Conservation (phyloP, 352 stramenopile species). For the Thraustotheca clavata region DNA sequence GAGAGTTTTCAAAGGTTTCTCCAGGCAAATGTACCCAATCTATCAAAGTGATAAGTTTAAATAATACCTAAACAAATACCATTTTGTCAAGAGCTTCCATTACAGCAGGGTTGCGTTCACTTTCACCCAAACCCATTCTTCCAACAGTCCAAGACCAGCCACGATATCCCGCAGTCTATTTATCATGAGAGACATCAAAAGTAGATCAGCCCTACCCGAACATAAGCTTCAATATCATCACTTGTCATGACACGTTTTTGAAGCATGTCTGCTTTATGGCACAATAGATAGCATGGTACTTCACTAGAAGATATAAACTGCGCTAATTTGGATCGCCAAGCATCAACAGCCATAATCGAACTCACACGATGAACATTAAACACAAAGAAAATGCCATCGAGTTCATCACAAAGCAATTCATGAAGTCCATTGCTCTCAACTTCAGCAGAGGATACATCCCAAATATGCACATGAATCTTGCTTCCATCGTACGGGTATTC, state of each 20-base stretch:
- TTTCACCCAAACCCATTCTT: constrained; percentile 64
- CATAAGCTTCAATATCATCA: constrained; percentile 76
- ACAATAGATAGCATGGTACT: constrained; percentile 68
- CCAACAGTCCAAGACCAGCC: constrained; percentile 84
- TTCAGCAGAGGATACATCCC: constrained; percentile 71
- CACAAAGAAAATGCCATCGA: constrained; percentile 83
- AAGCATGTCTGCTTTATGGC: constrained; percentile 74
- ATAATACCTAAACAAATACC: constrained; percentile 27
- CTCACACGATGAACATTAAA: constrained; percentile 84
- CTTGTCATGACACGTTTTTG: constrained; percentile 83
- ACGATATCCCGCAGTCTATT: constrained; percentile 51
- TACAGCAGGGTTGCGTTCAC: constrained; percentile 68
- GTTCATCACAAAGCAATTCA: constrained; percentile 57
- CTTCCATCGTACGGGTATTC: constrained; percentile 28
- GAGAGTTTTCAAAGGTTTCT: neutral
- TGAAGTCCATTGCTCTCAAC: constrained; percentile 32
- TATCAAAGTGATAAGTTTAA: neutral
- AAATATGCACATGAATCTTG: constrained; percentile 45
- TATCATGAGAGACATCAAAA: neutral
- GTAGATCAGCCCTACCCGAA: constrained; percentile 27
- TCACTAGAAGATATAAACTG: constrained; percentile 71
- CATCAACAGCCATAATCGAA: constrained; percentile 76
- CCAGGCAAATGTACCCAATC: constrained; percentile 5
- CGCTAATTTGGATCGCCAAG: constrained; percentile 61
- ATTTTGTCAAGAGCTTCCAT: constrained; percentile 65